Conservation (phyloP, 768 basidiomycete species). For the Tylopilus sp. region DNA sequence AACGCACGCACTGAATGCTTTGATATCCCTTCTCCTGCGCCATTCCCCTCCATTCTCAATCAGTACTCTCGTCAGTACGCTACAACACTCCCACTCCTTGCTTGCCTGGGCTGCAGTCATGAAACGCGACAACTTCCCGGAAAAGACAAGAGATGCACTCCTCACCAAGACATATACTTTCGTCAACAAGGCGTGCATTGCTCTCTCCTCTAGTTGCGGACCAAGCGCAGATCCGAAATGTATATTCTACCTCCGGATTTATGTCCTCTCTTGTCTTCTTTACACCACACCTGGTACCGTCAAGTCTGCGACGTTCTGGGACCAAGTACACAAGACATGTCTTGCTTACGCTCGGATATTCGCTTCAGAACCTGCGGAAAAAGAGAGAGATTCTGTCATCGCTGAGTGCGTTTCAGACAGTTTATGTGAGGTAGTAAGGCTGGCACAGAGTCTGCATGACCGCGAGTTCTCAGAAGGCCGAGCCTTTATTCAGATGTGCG, state of each 20-base stretch:
- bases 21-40: conserved; percentile 29
- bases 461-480: conserved; percentile 45
- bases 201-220: conserved; percentile 30
- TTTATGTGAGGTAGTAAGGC: conserved; percentile 42
- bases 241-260: conserved; percentile 39
- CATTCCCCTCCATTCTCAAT: conserved; percentile 17
- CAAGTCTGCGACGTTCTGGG: conserved; percentile 63
- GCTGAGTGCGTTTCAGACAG: conserved; percentile 39
- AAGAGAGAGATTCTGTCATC: conserved; percentile 25
- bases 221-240: conserved; percentile 11
- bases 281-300: conserved; percentile 46
- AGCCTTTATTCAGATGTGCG: conserved; percentile 61
- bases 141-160: conserved; percentile 54
- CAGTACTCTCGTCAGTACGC: conserved; percentile 27
- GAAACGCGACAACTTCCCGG: conserved; percentile 34
- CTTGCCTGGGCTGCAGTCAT: conserved; percentile 52
- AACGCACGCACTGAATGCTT: conserved; percentile 46
- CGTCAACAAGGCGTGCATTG: conserved; percentile 36
- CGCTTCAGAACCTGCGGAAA: conserved; percentile 9
- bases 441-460: conserved; percentile 37
- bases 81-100: conserved; percentile 36
- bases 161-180: conserved; percentile 58
- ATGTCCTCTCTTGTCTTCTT: conserved; percentile 46
- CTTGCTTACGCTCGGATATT: conserved; percentile 27
- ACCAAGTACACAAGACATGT: conserved; percentile 56